Evolutionary conservation across 2,329 filamentous ascomycete species (phyloP).

Genomic region (Dryadomyces quercus-mongolicae): DNA sequence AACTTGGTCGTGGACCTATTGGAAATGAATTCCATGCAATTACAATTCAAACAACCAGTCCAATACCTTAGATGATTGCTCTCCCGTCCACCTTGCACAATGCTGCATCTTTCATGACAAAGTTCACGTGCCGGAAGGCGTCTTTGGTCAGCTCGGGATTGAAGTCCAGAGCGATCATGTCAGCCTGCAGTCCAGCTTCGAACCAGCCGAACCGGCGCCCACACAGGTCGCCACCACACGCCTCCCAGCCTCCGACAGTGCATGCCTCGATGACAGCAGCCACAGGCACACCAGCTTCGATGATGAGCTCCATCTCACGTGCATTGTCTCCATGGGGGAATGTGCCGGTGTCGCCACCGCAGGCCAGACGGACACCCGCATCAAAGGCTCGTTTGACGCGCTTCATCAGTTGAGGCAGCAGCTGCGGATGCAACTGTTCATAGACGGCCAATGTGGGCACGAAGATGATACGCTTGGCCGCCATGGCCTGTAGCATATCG

Average conservation of each 20-base stretch:
- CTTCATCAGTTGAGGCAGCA: constrained; percentile 20
- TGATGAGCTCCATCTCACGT: constrained; percentile 41
- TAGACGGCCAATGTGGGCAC: constrained; percentile 39
- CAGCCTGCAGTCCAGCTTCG: constrained; percentile 33
- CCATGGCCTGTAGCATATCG: constrained; percentile 31
- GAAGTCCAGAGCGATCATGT: constrained; percentile 35
- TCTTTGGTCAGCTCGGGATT: constrained; percentile 27
- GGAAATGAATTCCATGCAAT: too few relatives aligned
- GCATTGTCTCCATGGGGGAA: constrained; percentile 41
- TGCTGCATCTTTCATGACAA: constrained; percentile 46
- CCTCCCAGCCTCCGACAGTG: constrained; percentile 41
- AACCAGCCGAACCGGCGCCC: constrained; percentile 40
- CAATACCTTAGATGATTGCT: too few relatives aligned
- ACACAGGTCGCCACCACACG: constrained; percentile 38
- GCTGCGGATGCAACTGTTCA: constrained; percentile 20
- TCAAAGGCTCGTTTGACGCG: constrained; percentile 33
- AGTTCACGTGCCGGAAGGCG: constrained; percentile 33
- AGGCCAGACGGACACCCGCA: constrained; percentile 34
- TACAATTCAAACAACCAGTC: too few relatives aligned
- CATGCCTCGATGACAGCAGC: constrained; percentile 36
- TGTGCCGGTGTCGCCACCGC: constrained; percentile 41
- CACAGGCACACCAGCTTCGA: constrained; percentile 35
- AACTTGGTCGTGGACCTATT: too few relatives aligned
- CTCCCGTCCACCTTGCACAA: constrained; percentile 31
- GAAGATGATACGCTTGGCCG: constrained; percentile 30